Conservation (phyloP, 2,329 filamentous ascomycete species). For the Paracamarosporium sp. region DNA sequence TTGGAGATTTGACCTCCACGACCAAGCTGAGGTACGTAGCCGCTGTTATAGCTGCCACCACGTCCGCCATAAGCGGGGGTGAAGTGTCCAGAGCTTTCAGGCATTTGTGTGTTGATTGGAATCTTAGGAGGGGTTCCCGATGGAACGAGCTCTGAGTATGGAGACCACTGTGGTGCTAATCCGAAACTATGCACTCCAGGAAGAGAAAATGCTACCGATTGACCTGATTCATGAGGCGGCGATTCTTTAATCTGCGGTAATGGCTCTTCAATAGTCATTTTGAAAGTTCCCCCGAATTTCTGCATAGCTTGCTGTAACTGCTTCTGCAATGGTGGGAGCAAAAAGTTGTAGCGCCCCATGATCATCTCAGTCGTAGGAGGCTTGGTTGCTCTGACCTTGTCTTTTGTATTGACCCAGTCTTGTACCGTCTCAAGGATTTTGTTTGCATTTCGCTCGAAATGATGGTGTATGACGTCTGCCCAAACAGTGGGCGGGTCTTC, state of each 20-base stretch:
- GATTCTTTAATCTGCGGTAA: no score
- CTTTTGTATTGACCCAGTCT: constrained; percentile 23
- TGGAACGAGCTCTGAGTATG: neutral
- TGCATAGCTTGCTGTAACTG: neutral
- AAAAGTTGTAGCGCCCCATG: neutral
- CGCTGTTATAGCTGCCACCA: neutral
- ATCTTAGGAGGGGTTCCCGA: neutral
- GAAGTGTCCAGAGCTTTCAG: neutral
- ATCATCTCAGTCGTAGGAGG: neutral
- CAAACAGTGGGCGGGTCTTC: constrained; percentile 25
- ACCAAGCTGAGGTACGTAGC: neutral
- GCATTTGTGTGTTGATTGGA: no score
- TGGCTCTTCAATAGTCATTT: neutral
- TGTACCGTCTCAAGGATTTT: constrained; percentile 29
- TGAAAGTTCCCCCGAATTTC: neutral
- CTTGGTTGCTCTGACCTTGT: neutral
- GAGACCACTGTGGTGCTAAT: no score
- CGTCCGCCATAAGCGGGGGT: neutral
- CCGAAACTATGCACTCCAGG: no score
- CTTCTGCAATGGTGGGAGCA: neutral
- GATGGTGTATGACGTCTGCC: constrained; percentile 30
- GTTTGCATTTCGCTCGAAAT: constrained; percentile 33
- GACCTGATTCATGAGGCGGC: no score
- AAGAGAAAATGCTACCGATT: no score
- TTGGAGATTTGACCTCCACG: no score